Evolutionary conservation across 2,329 filamentous ascomycete genomes (phyloP), one percentile per base, ranked within the genome.

Genomic region (Aureobasidium sp.): DNA sequence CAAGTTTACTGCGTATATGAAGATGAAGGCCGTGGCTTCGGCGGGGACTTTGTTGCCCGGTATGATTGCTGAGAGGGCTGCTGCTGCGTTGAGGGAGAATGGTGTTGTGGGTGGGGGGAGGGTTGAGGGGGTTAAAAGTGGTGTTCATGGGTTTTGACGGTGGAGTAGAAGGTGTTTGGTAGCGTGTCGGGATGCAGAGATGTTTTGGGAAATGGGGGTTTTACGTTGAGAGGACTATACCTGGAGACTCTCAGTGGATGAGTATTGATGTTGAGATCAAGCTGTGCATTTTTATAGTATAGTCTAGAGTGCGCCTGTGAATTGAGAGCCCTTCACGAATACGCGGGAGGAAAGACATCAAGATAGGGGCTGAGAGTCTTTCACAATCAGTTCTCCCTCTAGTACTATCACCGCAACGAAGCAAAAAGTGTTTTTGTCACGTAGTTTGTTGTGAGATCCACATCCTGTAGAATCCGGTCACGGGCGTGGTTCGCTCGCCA

Each of bases 51-150:
- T 59, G 62, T 45, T 63, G 44, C 53, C 62, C 1, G 31, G 52
- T 31, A 34, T 63, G 44, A 59, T 63, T 58, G 62, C 62, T 20
- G 55, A 63, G 27, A 59, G 62, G 8, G 62, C 53, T 11, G 25
- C 36, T 15, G 25, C n/a, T n/a, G 29, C 41, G 22, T 60, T 63
- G 62, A 53, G 20, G 39, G 53, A 63, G 55, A 51, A 53, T 51
- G 62, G 62, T n/a, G 45, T 63, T 41, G 55, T 52, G 17, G 41
- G 31, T 41, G 62, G 62, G 20, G 45, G 15, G 1, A 36, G 25
- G 36, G n/a, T 52, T 44, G 57, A 61, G n/a, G 25, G 36, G 9
- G 27, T 51, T 6, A 44, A 61, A 37, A 52, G 57, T 52, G 57
- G 57, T 51, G 57, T 61, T 2, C 36, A 47, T 44, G 57, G 47